Base-by-base conservation (phyloP, 2,329 filamentous ascomycete species). In the Scedosporium boydii region DNA sequence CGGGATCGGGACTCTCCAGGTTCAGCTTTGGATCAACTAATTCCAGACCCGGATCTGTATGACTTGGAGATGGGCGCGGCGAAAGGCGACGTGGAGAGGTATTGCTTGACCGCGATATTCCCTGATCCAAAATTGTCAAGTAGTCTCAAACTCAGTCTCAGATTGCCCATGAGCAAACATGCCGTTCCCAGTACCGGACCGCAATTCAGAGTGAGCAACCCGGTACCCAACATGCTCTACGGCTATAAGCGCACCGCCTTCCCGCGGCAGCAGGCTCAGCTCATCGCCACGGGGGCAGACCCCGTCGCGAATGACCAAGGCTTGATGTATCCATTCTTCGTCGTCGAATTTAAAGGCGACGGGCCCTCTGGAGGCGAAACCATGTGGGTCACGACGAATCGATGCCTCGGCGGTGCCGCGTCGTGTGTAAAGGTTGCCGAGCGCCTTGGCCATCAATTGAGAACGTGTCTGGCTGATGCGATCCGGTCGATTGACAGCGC, bases 301-400 rank as follows among this genome's bases (percentile, higher is more conserved):
- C 18, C 26, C n/a, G 23, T 18, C 5, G 53, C 16, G 14, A 56
- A 18, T 14, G 18, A 14, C 53, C 53, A 56, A 23, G 26, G 18
- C 18, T 29, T 56, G 23, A 16, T 29, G 23, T 56, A 29, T 23
- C 53, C 53, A 48, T 56, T 56, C 53, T 29, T 29, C 27, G 27
- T 29, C 27, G 4, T 29, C 27, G 27, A 29, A 4, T 29, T 29
- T 4, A 29, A 21, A 16, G 70, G 69, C 14, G 69, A 72, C 12
- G 68, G 70, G 27, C 27, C 27, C 6, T 29, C 27, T 1, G 27
- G 27, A 29, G 27, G 27, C 10, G 72, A 70, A 2, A 70, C 63
- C 60, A 16, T 76, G 58, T 74, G 69, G 70, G 71, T 70, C 2
- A 71, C 71, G 9, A 73, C 70, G 2, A 76, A 77, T 62, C 69